Base-by-base conservation (phyloP, 305 asterid species). In the Plantago coronopus region DNA sequence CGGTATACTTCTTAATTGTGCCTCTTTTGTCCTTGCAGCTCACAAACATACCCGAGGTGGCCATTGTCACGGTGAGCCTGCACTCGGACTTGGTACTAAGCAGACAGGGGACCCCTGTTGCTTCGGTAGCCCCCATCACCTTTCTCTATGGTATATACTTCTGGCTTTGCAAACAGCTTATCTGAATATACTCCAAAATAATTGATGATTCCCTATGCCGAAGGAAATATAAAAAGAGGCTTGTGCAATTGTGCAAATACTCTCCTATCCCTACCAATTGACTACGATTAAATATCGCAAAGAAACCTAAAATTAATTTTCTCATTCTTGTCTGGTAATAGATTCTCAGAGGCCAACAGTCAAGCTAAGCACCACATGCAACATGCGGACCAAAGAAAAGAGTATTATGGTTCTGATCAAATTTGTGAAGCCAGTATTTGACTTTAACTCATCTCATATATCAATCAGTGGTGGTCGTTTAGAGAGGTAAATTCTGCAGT, bases 271-370 rank as follows among this genome's bases (percentile, higher is more conserved):
- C 9, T 7, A 8, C 12, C 1, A 34, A 34, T 2, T 34, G 40
- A 9, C 12, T 6, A 34, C 40, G 9, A 7, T 34, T 34, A 34
- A 34, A 7, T 7, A 12, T 34, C 12, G 0, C 40, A 34, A 34
- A 34, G 40, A 34, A 34, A 34, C 38, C 7, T 11, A 6, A 34
- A 34, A 5, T 34, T 27, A 0, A 3, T 2, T 6, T 34, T 34
- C 40, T 34, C 40, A 5, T 34, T 34, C 40, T 34, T 34, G 40
- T 59, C 18, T 46, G 56, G 59, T 61, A 58, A 63, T 47, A 89
- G 98, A 91, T 79, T 74, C 86, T 63, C 75, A 78, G 79, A 77
- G 94, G 67, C 98, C 98, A 43, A 59, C 71, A 14, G 97, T 91
- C 64, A 80, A 57, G 70, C 79, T 91, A 74, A 91, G 89, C 78